These are phyloP conservation scores for Serendipita sp. DNA, from an alignment of 768 basidiomycete species.

Conservation along the genomic window DNA sequence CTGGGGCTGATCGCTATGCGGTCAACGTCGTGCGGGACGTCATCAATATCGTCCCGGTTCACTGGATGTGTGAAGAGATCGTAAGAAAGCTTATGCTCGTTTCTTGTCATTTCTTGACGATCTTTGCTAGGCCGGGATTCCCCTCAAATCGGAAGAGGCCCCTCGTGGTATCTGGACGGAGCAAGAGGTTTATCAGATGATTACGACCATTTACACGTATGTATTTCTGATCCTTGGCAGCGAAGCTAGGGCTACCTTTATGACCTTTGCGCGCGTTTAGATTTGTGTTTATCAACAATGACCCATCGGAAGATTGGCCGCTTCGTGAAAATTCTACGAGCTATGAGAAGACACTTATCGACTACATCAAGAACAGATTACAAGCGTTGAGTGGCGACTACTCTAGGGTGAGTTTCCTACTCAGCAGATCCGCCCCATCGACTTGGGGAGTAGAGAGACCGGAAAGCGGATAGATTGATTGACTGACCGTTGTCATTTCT, in stretches of 20 bases:
- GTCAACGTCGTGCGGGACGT: conserved; percentile 56
- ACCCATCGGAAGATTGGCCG: conserved; percentile 41
- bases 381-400: conserved; percentile 26
- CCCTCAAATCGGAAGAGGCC: conserved; percentile 41
- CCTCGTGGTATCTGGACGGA: conserved; percentile 48
- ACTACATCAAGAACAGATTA: conserved; percentile 40
- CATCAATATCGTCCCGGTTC: conserved; percentile 42
- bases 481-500: conserved; percentile 18
- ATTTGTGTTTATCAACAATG: conserved; percentile 61
- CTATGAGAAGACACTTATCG: conserved; percentile 38
- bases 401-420: conserved; percentile 21
- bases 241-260: neutral
- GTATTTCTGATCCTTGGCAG: too few species aligned
- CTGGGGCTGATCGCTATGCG: conserved; percentile 18
- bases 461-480: too few species aligned
- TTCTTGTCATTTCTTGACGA: neutral
- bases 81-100: conserved; percentile 25
- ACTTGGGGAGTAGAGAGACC: too few species aligned
- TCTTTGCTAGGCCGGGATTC: conserved; percentile 48
- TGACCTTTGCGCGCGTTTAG: conserved; percentile 25
- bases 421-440: too few species aligned
- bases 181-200: conserved; percentile 42
- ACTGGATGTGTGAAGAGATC: conserved; percentile 43
- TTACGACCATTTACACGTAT: conserved; percentile 58
- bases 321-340: conserved; percentile 34